These are phyloP conservation scores for Neurospora sp. DNA, from an alignment of 495 filamentous ascomycete species.

Conservation along the genomic window DNA sequence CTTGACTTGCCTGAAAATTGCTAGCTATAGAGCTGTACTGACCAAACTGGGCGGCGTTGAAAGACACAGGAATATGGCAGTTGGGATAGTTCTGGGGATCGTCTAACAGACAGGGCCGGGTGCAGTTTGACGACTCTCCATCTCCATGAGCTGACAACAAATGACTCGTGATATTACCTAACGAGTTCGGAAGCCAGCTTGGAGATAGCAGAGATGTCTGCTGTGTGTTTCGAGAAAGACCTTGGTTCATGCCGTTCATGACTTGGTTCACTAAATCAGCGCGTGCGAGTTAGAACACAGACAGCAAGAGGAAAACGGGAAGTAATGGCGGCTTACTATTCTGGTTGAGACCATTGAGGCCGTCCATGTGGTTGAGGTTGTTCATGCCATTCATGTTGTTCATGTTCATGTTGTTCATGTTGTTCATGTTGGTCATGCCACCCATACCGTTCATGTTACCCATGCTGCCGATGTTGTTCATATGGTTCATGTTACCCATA, in stretches of 20 bases:
- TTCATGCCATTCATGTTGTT: neutral
- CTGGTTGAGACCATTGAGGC: neutral
- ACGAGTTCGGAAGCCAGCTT: constrained; percentile 4
- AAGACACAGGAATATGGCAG: constrained; percentile 18
- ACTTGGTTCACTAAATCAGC: neutral
- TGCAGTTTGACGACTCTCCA: constrained; percentile 13
- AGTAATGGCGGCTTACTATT: neutral
- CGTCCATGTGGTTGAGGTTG: neutral
- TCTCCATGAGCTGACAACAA: constrained; percentile 17
- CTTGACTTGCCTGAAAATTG: constrained; percentile 7
- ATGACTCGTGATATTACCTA: constrained; percentile 21
- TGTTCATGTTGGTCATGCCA: neutral
- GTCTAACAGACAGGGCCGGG: constrained; percentile 19
- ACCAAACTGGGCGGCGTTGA: constrained; percentile 6
- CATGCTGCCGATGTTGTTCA: neutral
- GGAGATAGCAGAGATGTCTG: constrained; percentile 7
- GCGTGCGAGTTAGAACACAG: constrained; percentile 2
- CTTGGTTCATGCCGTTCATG: constrained; percentile 9
- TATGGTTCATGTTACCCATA: neutral
- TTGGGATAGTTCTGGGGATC: constrained; percentile 16
- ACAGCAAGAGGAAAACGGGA: neutral
- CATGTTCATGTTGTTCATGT: neutral
- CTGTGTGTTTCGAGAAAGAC: constrained; percentile 5
- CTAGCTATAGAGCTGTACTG: constrained; percentile 9
- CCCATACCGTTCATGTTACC: neutral